These are phyloP conservation scores for Climacium dendroides DNA, from an alignment of 225 moss, liverwort and hornwort genomes.

Conservation along the genomic window DNA sequence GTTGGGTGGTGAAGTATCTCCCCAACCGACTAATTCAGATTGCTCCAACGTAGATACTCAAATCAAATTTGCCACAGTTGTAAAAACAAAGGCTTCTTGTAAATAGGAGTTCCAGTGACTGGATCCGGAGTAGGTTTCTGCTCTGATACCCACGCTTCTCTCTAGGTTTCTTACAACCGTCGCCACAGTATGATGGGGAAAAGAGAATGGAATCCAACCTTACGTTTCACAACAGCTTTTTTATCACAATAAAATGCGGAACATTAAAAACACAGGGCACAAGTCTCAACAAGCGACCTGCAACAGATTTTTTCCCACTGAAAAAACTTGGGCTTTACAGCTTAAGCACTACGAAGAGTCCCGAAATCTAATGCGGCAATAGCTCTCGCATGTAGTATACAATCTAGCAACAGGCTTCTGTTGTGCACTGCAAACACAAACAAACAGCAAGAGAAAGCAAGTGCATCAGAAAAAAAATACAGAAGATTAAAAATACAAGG, in stretches of 20 bases:
- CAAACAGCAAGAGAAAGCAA: not conserved
- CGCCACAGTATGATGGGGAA: not conserved
- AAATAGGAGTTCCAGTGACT: too few species aligned
- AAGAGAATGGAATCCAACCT: not conserved
- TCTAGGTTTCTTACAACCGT: not conserved
- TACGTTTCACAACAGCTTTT: not conserved
- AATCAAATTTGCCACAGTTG: not conserved
- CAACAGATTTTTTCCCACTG: conserved; percentile 20
- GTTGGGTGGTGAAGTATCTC: not conserved
- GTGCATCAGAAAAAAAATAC: not conserved
- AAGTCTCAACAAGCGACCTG: conserved; percentile 3
- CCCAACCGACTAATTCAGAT: not conserved
- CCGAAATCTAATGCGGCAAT: conserved; percentile 17
- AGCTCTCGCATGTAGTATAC: conserved; percentile 30
- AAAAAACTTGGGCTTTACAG: conserved; percentile 22
- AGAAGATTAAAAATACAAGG: too few species aligned
- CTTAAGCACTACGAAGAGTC: conserved; percentile 9
- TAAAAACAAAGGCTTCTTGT: not conserved
- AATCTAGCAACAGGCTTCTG: conserved; percentile 19
- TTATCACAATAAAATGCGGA: not conserved
- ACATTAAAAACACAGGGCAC: not conserved
- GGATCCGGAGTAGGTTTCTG: not conserved
- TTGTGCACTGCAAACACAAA: conserved; percentile 7
- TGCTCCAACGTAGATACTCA: not conserved
- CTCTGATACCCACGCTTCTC: not conserved